Conservation (phyloP, 345 rosid genomes). For the Eucalyptus pauciflora region DNA sequence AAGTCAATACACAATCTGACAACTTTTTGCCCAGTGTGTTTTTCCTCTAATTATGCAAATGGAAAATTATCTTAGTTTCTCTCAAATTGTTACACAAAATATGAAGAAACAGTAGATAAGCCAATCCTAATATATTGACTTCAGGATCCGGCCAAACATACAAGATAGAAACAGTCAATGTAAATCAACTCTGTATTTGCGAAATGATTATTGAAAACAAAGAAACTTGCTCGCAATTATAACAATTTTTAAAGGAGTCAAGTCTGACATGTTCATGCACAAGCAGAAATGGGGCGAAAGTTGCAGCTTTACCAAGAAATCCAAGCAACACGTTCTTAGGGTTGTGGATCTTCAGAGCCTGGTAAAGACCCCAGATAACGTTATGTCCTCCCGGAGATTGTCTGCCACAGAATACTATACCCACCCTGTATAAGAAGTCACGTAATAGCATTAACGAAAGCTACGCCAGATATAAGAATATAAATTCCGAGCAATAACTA, state of each 20-base stretch:
- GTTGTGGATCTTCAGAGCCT: slow-evolving; percentile 81
- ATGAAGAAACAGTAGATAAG: not conserved
- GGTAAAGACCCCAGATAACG: slow-evolving; percentile 85
- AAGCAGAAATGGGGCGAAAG: not conserved
- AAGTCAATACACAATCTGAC: not conserved
- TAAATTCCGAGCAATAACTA: not conserved
- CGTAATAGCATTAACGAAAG: not conserved
- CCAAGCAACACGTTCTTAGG: slow-evolving; percentile 63
- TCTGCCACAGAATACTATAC: slow-evolving; percentile 88
- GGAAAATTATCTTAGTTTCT: not conserved
- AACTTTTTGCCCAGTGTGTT: not conserved
- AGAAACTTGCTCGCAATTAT: not conserved
- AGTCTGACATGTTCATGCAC: not conserved
- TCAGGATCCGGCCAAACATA: not conserved
- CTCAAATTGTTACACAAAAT: not conserved
- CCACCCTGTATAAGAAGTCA: slow-evolving; percentile 46
- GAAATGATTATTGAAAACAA: not conserved
- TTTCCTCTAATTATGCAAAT: not conserved
- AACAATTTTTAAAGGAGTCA: not conserved
- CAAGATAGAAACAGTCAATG: not conserved
- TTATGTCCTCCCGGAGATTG: slow-evolving; percentile 99
- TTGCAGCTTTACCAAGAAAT: slow-evolving; percentile 55
- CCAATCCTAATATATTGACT: not conserved
- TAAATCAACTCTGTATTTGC: no score
- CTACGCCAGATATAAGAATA: rapidly evolving